Evolutionary conservation across 345 rosid species (phyloP).

Genomic region (Moricandia moricandioides): DNA sequence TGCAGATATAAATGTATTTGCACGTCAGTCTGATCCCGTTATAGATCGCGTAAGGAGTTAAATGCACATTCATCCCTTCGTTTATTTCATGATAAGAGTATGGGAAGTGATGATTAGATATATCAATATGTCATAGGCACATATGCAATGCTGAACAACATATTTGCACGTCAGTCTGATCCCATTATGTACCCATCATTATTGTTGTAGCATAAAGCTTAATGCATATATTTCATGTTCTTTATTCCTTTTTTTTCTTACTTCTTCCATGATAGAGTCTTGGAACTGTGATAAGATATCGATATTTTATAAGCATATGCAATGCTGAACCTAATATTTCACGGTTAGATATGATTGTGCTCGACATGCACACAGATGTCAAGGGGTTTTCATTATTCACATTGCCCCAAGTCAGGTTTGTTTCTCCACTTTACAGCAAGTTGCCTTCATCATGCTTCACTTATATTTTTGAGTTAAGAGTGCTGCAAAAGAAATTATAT

Average conservation of each 20-base stretch:
- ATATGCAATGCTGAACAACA: constrained; percentile 48
- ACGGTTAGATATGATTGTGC: constrained; percentile 52
- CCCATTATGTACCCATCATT: constrained; percentile 18
- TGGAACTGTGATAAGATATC: constrained; percentile 46
- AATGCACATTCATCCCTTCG: too few relatives aligned
- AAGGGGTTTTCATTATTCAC: constrained; percentile 79
- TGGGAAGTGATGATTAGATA: constrained; percentile 52
- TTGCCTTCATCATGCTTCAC: not conserved
- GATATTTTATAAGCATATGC: constrained; percentile 40
- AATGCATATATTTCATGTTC: not conserved
- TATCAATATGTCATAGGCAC: constrained; percentile 39
- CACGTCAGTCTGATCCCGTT: constrained; percentile 50
- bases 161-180: constrained; percentile 74
- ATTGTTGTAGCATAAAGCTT: not conserved
- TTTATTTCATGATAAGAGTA: not conserved
- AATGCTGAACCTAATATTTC: constrained; percentile 52
- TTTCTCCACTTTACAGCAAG: not conserved
- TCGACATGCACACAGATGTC: constrained; percentile 65
- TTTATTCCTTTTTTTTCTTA: not conserved
- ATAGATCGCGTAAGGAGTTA: too few relatives aligned
- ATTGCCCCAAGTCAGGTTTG: constrained; percentile 86
- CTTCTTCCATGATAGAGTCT: not conserved
- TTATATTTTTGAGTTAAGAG: not conserved
- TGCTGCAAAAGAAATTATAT: not conserved
- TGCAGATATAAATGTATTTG: constrained; percentile 44